A percentile compares a stretch with the other conserved stretches of the same genome.
Evolutionary conservation across 352 stramenopile genomes (phyloP).

Genomic region (Phytophthora pluvialis): DNA sequence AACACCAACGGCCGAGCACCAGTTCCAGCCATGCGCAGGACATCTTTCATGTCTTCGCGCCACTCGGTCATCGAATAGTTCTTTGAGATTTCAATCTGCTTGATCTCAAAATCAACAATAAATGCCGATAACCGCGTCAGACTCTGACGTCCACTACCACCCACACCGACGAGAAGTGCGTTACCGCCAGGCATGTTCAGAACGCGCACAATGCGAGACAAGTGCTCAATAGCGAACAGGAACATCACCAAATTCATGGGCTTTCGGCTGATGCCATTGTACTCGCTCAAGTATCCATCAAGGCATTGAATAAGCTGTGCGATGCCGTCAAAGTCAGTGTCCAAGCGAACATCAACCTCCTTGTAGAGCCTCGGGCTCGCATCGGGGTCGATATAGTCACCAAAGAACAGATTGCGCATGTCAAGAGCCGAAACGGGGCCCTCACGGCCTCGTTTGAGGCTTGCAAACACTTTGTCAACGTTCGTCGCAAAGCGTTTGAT

Average conservation of each 20-base stretch:
- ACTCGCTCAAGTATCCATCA: slow-evolving; percentile 92
- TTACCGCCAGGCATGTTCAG: slow-evolving; percentile 96
- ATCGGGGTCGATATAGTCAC: slow-evolving; percentile 90
- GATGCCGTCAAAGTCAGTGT: slow-evolving; percentile 80
- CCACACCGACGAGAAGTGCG: slow-evolving; percentile 93
- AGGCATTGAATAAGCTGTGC: slow-evolving; percentile 82
- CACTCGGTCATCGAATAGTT: slow-evolving; percentile 95
- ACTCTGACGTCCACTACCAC: slow-evolving; percentile 92
- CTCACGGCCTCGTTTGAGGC: slow-evolving; percentile 74
- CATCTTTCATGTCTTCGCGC: slow-evolving; percentile 95
- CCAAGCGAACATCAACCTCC: slow-evolving; percentile 76
- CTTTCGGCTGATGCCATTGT: slow-evolving; percentile 93
- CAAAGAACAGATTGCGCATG: slow-evolving; percentile 94
- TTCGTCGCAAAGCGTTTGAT: slow-evolving; percentile 89
- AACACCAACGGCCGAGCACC: slow-evolving; percentile 91
- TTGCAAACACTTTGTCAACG: slow-evolving; percentile 89
- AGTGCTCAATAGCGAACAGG: slow-evolving; percentile 95
- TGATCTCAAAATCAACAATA: slow-evolving; percentile 93
- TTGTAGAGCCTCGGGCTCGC: slow-evolving; percentile 81
- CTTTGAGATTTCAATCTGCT: slow-evolving; percentile 96
- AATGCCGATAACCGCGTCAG: slow-evolving; percentile 93
- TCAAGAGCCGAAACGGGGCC: slow-evolving; percentile 76
- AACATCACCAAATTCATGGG: slow-evolving; percentile 98
- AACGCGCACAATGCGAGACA: slow-evolving; percentile 92
- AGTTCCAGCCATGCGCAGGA: slow-evolving; percentile 90